Base-by-base conservation (phyloP, 768 basidiomycete genomes). In the Psilocybe cubensis region DNA sequence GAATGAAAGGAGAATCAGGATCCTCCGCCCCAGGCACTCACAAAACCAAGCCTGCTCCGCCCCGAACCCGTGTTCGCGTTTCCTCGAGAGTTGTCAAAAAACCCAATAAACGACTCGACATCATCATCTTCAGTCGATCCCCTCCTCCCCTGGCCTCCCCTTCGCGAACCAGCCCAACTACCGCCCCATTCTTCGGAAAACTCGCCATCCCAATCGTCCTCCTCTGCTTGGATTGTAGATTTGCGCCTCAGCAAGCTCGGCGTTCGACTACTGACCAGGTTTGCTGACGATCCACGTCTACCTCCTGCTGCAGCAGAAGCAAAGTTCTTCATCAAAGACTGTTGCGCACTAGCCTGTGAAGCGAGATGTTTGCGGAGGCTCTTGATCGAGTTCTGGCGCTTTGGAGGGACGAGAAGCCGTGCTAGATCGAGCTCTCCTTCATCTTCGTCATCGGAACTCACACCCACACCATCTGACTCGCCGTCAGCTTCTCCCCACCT, bases 301-400 rank as follows among this genome's bases (percentile, higher is more conserved):
- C 47, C 46, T n/a, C 55, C 58, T 20, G 27, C 46, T 29, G 28
- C 42, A 24, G 33, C 41, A 10, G 40, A 41, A 10, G 58, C 53
- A 25, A 57, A 46, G 25, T 59, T 60, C 57, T 54, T 63, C 38
- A 64, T 24, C 23, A n/a, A n/a, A n/a, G 60, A 65, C 21, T 54
- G 54, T 18, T 62, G 61, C 1, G 57, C 60, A 38, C 54, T 60
- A 41, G 59, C 40, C 25, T 61, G 58, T 6, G 38, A 25, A 10
- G 58, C 61, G 18, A 91, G 74, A 63, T 90, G 89, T 58, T 77
- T 85, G 55, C 88, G 77, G 54, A 92, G 72, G 67, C 88, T 90
- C 63, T 77, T 82, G 60, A 91, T 91, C 17, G 89, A 90, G 57
- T 85, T 80, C 66, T 92, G 89, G 24, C 89, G 77, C 67, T 85